Evolutionary conservation across 192 early-diverging fungal species (phyloP).

Genomic region (Dissophora globulifera): DNA sequence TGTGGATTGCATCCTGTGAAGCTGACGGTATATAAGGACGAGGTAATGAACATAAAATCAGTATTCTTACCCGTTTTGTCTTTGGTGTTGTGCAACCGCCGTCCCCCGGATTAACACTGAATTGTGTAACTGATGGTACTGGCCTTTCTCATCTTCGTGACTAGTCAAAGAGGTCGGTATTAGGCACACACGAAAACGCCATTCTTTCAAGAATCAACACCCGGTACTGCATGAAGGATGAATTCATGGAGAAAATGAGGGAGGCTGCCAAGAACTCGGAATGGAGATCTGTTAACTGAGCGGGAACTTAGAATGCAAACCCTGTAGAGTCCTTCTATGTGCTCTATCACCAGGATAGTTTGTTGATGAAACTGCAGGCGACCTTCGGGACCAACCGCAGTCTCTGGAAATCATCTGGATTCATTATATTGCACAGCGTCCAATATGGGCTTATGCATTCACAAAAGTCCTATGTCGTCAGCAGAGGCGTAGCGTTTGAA

Average conservation of each 20-base stretch:
- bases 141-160: not conserved
- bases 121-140: no score
- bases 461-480: no score
- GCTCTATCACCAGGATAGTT: no score
- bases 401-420: no score
- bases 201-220: constrained; percentile 51
- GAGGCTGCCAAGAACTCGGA: constrained; percentile 48
- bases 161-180: constrained; percentile 26
- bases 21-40: constrained; percentile 45
- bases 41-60: constrained; percentile 8
- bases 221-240: constrained; percentile 49
- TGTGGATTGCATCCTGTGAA: constrained; percentile 51
- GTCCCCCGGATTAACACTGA: no score
- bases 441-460: no score
- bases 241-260: constrained; percentile 50
- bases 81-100: not conserved
- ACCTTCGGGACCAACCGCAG: no score
- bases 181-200: constrained; percentile 44
- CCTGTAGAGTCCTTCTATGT: no score
- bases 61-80: not conserved
- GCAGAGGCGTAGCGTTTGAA: no score
- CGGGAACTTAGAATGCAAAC: constrained; percentile 12
- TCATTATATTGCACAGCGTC: no score
- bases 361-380: no score
- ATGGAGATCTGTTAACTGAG: constrained; percentile 22